Percentiles rank a stretch among this genome's conserved stretches.
Conservation (phyloP, 225 moss, liverwort and hornwort species). For the Pseudisothecium myosuroides region DNA sequence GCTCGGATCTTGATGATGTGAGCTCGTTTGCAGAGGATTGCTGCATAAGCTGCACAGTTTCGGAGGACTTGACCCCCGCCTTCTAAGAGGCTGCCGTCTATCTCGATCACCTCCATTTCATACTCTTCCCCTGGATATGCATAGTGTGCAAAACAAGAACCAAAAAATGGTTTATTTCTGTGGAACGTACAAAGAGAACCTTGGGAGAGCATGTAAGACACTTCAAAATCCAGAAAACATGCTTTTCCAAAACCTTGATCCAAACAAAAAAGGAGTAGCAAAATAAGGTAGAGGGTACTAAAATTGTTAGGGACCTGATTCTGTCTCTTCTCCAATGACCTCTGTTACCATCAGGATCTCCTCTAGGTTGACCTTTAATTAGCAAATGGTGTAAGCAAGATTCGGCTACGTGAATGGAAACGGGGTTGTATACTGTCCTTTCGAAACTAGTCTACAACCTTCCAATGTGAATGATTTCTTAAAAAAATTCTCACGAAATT, state of each 20-base stretch:
- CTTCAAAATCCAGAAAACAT: not conserved
- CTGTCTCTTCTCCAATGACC: not conserved
- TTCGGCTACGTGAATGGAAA: not conserved
- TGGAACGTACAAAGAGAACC: not conserved
- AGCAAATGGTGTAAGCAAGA: not conserved
- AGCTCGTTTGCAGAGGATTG: not conserved
- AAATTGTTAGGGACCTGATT: not conserved
- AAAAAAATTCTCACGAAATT: not conserved
- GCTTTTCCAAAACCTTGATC: not conserved
- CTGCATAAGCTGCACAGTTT: not conserved
- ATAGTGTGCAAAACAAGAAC: not conserved
- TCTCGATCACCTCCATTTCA: not conserved
- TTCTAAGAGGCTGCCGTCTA: conserved; percentile 1
- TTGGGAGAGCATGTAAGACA: no score
- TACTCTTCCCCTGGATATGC: not conserved
- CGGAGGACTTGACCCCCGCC: conserved; percentile 2
- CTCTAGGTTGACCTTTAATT: not conserved
- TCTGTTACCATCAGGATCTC: not conserved
- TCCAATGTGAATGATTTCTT: not conserved
- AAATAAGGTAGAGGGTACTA: not conserved
- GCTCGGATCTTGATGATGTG: conserved; percentile 1
- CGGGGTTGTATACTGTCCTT: not conserved
- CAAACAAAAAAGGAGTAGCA: not conserved
- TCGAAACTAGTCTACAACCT: not conserved
- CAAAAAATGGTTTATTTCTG: not conserved